phyloP scores from a whole-genome alignment of 306 rosid species.

The Carpinus fangiana region DNA sequence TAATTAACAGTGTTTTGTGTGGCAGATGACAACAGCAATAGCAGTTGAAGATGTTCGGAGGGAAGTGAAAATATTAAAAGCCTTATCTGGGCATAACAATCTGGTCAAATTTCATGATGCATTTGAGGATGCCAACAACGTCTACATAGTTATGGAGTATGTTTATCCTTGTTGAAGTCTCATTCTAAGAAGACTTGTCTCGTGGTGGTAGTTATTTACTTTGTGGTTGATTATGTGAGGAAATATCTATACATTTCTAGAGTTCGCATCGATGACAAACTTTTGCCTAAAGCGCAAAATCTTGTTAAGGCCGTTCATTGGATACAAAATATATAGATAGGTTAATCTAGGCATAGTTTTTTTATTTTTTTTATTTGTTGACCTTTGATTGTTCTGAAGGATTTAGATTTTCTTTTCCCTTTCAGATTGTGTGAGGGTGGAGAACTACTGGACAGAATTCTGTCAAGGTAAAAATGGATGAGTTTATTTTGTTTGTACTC shows the following conservation, averaged over 20 bases:
- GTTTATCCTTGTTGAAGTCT: slow-evolving; percentile 19
- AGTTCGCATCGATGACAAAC: background rate
- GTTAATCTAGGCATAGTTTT: background rate
- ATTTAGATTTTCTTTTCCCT: slow-evolving; percentile 22
- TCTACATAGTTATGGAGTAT: slow-evolving; percentile 99
- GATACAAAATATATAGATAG: background rate
- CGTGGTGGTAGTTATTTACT: background rate
- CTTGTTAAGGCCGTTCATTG: background rate
- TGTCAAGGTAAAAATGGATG: slow-evolving; percentile 67
- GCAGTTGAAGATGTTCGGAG: slow-evolving; percentile 93
- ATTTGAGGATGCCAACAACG: slow-evolving; percentile 80
- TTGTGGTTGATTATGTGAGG: slow-evolving; percentile 7
- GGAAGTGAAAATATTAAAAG: slow-evolving; percentile 95
- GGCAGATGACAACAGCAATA: slow-evolving; percentile 93
- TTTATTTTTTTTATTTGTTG: slow-evolving; percentile 16
- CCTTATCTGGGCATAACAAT: slow-evolving; percentile 84
- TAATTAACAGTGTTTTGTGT: slow-evolving; percentile 30
- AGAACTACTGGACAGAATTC: slow-evolving; percentile 90
- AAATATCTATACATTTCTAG: background rate
- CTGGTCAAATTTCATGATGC: slow-evolving; percentile 84
- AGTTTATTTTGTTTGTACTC: slow-evolving; percentile 26
- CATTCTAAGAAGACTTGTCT: background rate
- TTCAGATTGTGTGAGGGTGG: slow-evolving; percentile 96
- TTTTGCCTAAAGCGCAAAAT: background rate
- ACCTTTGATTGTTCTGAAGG: slow-evolving; percentile 22